Evolutionary conservation across 2,329 filamentous ascomycete genomes (phyloP).

Genomic region (Davidsoniella neocaledoniae): DNA sequence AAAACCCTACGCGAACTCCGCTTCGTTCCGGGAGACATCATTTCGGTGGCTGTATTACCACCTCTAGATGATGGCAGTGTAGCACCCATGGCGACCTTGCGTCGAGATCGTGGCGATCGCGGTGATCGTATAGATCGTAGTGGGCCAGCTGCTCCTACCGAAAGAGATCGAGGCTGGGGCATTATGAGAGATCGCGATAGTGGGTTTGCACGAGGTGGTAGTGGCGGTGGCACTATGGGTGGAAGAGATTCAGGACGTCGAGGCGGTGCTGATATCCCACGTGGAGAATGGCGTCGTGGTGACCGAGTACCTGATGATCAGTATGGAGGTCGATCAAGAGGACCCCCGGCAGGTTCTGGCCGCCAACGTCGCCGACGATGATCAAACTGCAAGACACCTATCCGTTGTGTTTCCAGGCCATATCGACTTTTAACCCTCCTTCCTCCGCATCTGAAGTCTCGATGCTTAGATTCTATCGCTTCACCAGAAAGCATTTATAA

Average conservation of each 20-base stretch:
- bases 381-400: too few species aligned
- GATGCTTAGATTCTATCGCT: background rate
- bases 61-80: constrained; percentile 60
- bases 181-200: background rate
- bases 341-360: too few species aligned
- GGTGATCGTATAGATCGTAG: too few species aligned
- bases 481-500: too few species aligned
- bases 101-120: constrained; percentile 21
- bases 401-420: too few species aligned
- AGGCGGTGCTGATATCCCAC: constrained; percentile 15
- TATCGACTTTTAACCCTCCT: too few species aligned
- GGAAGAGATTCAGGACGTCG: constrained; percentile 15
- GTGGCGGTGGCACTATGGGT: background rate
- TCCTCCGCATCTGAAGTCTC: too few species aligned
- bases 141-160: too few species aligned
- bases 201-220: background rate
- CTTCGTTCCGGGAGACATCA: constrained; percentile 79
- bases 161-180: constrained; percentile 15
- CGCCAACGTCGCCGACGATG: too few species aligned
- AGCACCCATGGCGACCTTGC: constrained; percentile 40
- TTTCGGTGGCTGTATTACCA: constrained; percentile 67
- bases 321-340: background rate
- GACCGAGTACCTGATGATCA: constrained; percentile 15
- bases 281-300: constrained; percentile 18
- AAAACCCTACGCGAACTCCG: constrained; percentile 62